Base-by-base conservation (phyloP, 495 filamentous ascomycete species). In the Penicillium paxilli region DNA sequence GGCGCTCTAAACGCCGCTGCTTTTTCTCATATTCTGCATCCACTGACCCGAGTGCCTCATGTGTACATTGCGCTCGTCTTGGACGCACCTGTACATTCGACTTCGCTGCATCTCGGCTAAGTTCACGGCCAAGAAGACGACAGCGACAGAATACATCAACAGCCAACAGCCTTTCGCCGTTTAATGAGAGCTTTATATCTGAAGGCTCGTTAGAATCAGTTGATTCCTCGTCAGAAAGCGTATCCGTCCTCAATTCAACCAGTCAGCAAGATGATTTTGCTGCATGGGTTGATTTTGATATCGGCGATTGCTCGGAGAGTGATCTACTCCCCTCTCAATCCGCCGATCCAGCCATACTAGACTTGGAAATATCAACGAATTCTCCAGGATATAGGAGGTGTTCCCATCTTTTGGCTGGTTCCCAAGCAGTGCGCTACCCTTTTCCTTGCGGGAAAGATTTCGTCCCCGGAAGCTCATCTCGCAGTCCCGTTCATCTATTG, bases 1-100 rank as follows among this genome's bases (percentile, higher is more conserved):
- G 65, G 2, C 63, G 60, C 25, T 64, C 58, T 9, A 68, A 68
- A 23, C 57, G 65, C 32, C 63, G 63, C 10, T 68, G 65, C 40
- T 40, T 59, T 17, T 57, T 66, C 16, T 22, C 44, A 35, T 10
- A 38, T 4, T 16, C 7, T 44, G 11, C 14, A 6, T 35, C 52
- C 8, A 42, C 20, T 3, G 44, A 50, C 17, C 1, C 52, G 4
- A 47, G 19, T 20, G 12, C 24, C 3, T 17, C 52, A 1, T 66
- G 65, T 30, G 24, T 54, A 4, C 53, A 61, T 45, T 68, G 65
- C 55, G 17, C 41, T 12, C 63, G 63, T 8, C 35, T 66, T 17
- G 58, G 55, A 37, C 55, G 55, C 40, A 8, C 44, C 5, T 68
- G 65, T 52, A 68, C 63, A 9, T 66, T 68, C 33, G 19, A 66